Conservation (phyloP, 495 filamentous ascomycete genomes). For the Penicillium atrosanguineum region DNA sequence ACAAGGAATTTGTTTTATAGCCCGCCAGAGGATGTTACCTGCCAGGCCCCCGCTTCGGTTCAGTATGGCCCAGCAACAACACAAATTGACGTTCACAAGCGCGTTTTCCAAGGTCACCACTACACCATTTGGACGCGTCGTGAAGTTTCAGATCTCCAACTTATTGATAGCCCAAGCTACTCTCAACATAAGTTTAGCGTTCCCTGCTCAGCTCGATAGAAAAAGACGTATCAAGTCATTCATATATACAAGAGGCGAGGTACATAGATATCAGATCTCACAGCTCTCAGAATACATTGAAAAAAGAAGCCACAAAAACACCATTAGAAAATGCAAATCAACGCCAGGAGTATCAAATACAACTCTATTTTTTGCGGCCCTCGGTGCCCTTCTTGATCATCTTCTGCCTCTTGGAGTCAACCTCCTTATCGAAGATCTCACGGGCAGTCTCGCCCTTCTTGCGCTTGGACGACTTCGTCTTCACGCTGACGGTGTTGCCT, state of each 20-base stretch:
- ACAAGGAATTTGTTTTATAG: too few relatives aligned
- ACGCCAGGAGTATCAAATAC: constrained; percentile 13
- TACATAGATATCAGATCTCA: constrained; percentile 9
- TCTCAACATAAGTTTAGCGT: too few relatives aligned
- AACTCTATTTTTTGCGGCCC: constrained; percentile 38
- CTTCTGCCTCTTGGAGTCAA: constrained; percentile 50
- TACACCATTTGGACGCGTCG: too few relatives aligned
- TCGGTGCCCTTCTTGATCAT: constrained; percentile 54
- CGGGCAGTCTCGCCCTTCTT: constrained; percentile 70
- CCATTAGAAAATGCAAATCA: constrained; percentile 25
- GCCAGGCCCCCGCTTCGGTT: too few relatives aligned
- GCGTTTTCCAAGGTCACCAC: too few relatives aligned
- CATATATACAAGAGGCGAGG: constrained; percentile 18
- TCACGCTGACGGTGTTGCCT: constrained; percentile 78
- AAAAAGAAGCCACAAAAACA: constrained; percentile 18
- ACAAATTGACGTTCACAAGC: too few relatives aligned
- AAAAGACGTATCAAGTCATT: constrained; percentile 12
- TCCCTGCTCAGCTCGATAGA: not conserved
- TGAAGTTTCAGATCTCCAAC: too few relatives aligned
- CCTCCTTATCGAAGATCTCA: constrained; percentile 46
- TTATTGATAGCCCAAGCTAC: too few relatives aligned
- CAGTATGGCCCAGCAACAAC: too few relatives aligned
- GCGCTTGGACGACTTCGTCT: constrained; percentile 68
- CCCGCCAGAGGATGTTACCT: too few relatives aligned
- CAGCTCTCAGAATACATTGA: constrained; percentile 14